phyloP scores from a whole-genome alignment of 148 eudicot genomes.

The Heliosperma pusillum region DNA sequence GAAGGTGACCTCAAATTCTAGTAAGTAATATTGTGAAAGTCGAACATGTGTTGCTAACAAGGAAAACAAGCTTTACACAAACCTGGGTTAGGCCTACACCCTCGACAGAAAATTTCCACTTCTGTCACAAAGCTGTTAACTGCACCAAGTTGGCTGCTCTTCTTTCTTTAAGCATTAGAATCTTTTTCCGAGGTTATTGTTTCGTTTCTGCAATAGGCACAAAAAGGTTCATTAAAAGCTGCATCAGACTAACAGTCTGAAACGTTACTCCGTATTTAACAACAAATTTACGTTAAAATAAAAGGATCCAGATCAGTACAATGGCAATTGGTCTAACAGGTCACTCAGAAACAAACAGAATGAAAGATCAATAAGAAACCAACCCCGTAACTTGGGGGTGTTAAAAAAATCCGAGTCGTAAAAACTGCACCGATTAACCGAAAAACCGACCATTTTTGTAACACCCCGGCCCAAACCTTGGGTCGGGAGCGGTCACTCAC shows the following conservation, averaged over 20 bases:
- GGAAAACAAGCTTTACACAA: neutral
- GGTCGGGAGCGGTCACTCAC: no score
- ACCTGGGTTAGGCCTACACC: constrained; percentile 9
- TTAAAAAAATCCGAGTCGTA: no score
- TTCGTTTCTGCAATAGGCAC: constrained; percentile 1
- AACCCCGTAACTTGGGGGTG: neutral
- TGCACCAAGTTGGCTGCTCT: neutral
- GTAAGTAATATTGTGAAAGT: neutral
- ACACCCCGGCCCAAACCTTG: no score
- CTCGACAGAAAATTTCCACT: neutral
- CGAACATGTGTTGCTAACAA: neutral
- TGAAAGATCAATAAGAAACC: neutral
- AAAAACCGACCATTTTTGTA: no score
- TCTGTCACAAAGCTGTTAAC: neutral
- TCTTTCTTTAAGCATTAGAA: neutral
- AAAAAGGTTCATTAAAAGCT: neutral
- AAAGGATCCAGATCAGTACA: constrained; percentile 4
- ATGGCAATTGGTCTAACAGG: neutral
- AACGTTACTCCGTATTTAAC: no score
- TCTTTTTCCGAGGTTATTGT: neutral
- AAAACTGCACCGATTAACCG: no score
- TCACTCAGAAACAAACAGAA: neutral
- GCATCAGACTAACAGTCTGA: neutral
- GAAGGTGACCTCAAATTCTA: neutral
- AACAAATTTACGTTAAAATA: no score